Percentiles rank a stretch among this genome's conserved stretches.
Evolutionary conservation across 2,329 filamentous ascomycete species (phyloP).

Genomic region (Colletotrichum spaethianum): DNA sequence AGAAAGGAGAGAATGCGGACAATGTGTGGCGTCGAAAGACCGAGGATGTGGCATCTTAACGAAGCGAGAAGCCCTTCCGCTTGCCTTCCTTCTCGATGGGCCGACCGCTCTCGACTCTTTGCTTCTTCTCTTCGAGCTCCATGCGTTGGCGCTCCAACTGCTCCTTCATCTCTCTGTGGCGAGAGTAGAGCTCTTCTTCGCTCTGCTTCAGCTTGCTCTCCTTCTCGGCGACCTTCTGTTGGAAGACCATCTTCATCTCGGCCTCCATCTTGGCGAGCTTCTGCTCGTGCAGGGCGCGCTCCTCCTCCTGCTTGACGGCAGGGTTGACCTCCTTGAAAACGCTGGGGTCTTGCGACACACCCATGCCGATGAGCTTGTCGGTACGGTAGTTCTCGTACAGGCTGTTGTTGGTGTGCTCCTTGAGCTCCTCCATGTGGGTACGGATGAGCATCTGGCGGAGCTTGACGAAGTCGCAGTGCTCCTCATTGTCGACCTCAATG

Average conservation of each 20-base stretch:
- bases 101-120: slow-evolving; percentile 92
- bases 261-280: slow-evolving; percentile 99
- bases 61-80: slow-evolving; percentile 99
- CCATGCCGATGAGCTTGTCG: slow-evolving; percentile 99
- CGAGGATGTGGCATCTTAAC: slow-evolving; percentile 69
- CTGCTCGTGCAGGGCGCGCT: slow-evolving; percentile 97
- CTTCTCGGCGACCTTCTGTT: slow-evolving; percentile 99
- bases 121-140: slow-evolving; percentile 99
- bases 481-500: slow-evolving; percentile 99
- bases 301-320: slow-evolving; percentile 99
- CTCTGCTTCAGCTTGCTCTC: slow-evolving; percentile 99
- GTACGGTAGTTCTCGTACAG: slow-evolving; percentile 99
- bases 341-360: slow-evolving; percentile 96
- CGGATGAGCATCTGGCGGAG: slow-evolving; percentile 99
- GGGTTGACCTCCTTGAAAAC: slow-evolving; percentile 99
- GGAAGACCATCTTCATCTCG: slow-evolving; percentile 99
- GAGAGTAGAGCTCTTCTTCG: slow-evolving; percentile 98
- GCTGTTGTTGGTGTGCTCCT: slow-evolving; percentile 99
- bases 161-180: slow-evolving; percentile 99
- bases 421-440: slow-evolving; percentile 99
- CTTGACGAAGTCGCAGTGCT: slow-evolving; percentile 99
- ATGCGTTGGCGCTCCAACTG: slow-evolving; percentile 94
- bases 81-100: slow-evolving; percentile 98
- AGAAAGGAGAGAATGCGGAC: slow-evolving; percentile 46
- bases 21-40: slow-evolving; percentile 30